These are phyloP conservation scores for Dendrobium nobile DNA, from an alignment of 106 monocot genomes.

Conservation along the genomic window DNA sequence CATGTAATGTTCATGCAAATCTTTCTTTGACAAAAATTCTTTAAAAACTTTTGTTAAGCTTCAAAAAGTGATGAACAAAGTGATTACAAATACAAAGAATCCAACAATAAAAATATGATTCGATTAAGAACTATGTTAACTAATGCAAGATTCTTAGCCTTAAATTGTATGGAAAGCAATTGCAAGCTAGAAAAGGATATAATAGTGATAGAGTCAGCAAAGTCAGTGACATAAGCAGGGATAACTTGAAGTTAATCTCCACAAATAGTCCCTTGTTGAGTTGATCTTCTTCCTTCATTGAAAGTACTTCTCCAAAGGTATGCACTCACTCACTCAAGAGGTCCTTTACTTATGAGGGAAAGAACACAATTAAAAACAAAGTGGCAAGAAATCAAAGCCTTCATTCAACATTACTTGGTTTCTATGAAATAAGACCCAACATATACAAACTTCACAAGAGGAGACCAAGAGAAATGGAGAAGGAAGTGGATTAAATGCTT, in stretches of 20 bases:
- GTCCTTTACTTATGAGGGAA: not conserved
- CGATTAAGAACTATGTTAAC: not conserved
- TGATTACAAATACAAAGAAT: not conserved
- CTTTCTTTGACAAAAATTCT: not conserved
- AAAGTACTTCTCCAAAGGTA: not conserved
- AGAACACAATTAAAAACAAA: not conserved
- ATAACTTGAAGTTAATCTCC: no score
- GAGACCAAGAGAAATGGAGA: not conserved
- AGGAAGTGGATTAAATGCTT: not conserved
- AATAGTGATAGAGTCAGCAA: no score
- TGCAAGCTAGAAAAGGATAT: not conserved
- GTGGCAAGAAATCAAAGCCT: not conserved
- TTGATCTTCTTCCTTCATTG: no score
- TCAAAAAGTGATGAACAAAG: not conserved
- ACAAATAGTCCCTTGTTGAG: not conserved
- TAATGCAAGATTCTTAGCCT: not conserved
- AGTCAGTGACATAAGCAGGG: not conserved
- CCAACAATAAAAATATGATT: not conserved
- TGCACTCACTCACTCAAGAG: not conserved
- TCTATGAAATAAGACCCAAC: no score
- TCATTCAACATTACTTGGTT: not conserved
- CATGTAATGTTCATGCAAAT: not conserved
- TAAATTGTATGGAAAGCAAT: not conserved
- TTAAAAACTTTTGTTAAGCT: not conserved
- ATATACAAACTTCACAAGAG: no score